Evolutionary conservation across 768 basidiomycete genomes (phyloP), one percentile per base, ranked within the genome.

Genomic region (Mrakia gelida): DNA sequence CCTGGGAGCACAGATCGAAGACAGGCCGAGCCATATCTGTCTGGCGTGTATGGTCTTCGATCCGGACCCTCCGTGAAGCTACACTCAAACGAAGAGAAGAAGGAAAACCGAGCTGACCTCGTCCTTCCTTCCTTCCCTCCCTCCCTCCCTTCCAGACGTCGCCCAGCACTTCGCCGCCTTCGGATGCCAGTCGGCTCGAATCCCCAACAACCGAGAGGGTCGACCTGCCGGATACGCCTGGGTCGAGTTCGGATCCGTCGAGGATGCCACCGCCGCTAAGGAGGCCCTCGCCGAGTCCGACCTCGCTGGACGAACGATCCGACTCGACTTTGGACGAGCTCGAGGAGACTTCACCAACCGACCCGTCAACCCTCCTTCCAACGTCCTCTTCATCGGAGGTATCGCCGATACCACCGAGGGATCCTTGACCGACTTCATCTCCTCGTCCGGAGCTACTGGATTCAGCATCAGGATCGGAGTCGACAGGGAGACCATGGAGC

Each of bases 191-290:
- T 18, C 87, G 81, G 92, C 98, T 54, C 90, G 95, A 76, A 86
- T 99, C 72, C 94, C 94, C 49, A 97, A 94, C 54, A 94, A 98
- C 84, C 88, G 93, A 81, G 96, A 99, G 70, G 94, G 94, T 52
- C 88, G 87, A 80, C 91, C 93, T 67, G 98, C 96, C 85, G 96
- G 96, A 82, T 98, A 95, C 85, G 96, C 91, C 26, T 98, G 98
- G 85, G 92, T 99, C 82, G 94, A 98, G 85, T 96, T 95, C 85
- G 89, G 90, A 80, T 90, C 91, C 81, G 82, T 94, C 61, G 92
- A 91, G 43, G 86, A 88, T 75, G 92, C 96, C 32, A 32, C 49
- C 49, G 49, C 34, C 52, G 72, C 72, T 30, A 73, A 54, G 34
- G 72, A 73, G 18, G 23, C 32, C 56, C 56, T 73, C 52, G 13